These are phyloP conservation scores for Filosporella fistucella DNA, from an alignment of 495 filamentous ascomycete genomes.

Conservation along the genomic window DNA sequence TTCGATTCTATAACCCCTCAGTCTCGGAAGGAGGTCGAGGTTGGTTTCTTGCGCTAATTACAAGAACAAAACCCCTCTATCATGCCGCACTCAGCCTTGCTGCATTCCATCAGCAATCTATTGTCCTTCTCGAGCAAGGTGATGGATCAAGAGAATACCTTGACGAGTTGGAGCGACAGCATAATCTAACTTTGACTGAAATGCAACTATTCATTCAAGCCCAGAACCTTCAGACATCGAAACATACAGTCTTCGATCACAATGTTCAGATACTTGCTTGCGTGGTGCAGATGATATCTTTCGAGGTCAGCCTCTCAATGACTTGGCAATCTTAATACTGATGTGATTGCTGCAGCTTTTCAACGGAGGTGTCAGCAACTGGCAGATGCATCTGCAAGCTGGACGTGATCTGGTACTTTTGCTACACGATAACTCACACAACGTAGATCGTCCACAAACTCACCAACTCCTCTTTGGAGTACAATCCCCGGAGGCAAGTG, in stretches of 20 bases:
- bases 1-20: conserved; percentile 8
- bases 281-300: conserved; percentile 6
- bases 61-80: conserved; percentile 12
- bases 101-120: conserved; percentile 14
- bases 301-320: neutral
- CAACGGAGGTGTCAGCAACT: conserved; percentile 3
- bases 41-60: conserved; percentile 8
- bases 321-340: neutral
- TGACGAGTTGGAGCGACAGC: neutral
- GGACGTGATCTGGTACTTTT: neutral
- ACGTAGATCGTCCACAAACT: neutral
- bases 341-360: neutral
- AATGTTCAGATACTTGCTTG: conserved; percentile 8
- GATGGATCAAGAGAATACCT: neutral
- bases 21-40: conserved; percentile 11
- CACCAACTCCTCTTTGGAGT: neutral
- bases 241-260: neutral
- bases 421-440: neutral
- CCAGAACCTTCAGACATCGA: too few species aligned
- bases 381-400: conserved; percentile 6
- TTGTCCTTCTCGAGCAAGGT: neutral
- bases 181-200: neutral
- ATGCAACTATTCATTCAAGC: neutral
- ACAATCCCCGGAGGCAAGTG: too few species aligned
- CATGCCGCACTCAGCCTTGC: conserved; percentile 7